Conservation (phyloP, 805 yeast genomes). For the Starmerella asiatica region DNA sequence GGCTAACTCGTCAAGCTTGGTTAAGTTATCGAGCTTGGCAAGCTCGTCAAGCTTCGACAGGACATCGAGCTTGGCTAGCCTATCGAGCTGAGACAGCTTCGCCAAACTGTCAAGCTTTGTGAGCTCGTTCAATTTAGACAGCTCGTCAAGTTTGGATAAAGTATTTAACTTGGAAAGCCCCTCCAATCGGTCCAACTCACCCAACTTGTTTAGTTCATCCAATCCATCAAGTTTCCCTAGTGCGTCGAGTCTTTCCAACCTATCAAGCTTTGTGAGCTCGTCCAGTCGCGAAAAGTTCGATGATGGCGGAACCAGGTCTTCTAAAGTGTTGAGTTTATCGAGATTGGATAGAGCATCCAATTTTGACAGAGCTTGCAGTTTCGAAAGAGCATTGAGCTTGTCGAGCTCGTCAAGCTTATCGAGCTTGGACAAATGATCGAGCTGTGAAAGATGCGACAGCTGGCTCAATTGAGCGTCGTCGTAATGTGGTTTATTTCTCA, state of each 20-base stretch:
- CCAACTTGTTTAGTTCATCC: conserved; percentile 6
- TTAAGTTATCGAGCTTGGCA: conserved; percentile 1
- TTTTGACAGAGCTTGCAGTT: not conserved
- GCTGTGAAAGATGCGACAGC: not conserved
- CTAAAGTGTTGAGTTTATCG: conserved; percentile 1
- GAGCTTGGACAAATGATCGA: conserved; percentile 1
- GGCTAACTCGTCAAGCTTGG: conserved; percentile 4
- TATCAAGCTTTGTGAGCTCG: conserved; percentile 3
- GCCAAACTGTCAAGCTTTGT: conserved; percentile 2
- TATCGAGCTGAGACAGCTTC: conserved; percentile 1
- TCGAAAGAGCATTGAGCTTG: conserved; percentile 3
- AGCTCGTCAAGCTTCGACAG: conserved; percentile 2
- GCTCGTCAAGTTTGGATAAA: not conserved
- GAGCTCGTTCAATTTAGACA: conserved; percentile 1
- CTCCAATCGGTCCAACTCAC: conserved; percentile 2
- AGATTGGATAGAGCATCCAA: conserved; percentile 17
- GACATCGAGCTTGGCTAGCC: conserved; percentile 2
- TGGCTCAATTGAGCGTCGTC: not conserved
- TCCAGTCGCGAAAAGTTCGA: no score
- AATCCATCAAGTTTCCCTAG: not conserved
- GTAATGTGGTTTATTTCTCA: no score
- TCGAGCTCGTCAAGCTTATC: conserved; percentile 9
- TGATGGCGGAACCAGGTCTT: conserved; percentile 1
- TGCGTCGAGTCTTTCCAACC: conserved; percentile 7
- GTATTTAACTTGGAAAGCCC: conserved; percentile 3